Evolutionary conservation across 2,329 filamentous ascomycete species (phyloP).

Genomic region (Exophiala xenobiotica): DNA sequence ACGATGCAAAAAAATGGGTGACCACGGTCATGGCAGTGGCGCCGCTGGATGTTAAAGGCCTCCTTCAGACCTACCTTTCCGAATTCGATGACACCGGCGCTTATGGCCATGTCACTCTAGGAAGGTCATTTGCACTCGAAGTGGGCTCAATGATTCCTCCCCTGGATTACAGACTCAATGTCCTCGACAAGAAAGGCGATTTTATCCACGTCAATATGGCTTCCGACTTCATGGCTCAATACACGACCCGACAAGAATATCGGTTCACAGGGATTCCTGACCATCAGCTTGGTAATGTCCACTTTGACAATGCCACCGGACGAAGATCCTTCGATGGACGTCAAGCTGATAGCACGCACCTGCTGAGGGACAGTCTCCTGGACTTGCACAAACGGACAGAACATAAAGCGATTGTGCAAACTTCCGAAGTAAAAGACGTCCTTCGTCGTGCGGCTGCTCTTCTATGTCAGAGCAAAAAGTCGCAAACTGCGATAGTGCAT

Average conservation of each 20-base stretch:
- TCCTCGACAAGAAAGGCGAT: constrained; percentile 72
- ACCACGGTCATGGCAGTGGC: constrained; percentile 76
- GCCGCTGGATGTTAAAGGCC: constrained; percentile 88
- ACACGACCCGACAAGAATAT: constrained; percentile 95
- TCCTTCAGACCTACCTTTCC: constrained; percentile 90
- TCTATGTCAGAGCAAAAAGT: constrained; percentile 72
- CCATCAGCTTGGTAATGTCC: constrained; percentile 42
- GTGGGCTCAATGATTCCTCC: constrained; percentile 83
- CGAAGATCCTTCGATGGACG: constrained; percentile 18
- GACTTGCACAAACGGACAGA: constrained; percentile 71
- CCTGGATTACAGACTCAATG: constrained; percentile 80
- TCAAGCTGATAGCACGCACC: constrained; percentile 38
- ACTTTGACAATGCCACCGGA: constrained; percentile 18
- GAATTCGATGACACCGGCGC: constrained; percentile 89
- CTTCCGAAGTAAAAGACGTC: constrained; percentile 75
- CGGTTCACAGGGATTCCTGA: constrained; percentile 77
- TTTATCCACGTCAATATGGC: constrained; percentile 76
- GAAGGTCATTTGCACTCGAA: constrained; percentile 89
- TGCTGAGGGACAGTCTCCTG: constrained; percentile 61
- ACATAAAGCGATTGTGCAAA: constrained; percentile 66
- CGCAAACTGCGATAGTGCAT: constrained; percentile 76
- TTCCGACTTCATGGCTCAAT: constrained; percentile 95
- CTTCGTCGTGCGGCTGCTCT: constrained; percentile 82
- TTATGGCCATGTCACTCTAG: constrained; percentile 88
- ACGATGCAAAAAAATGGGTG: constrained; percentile 77